Base-by-base conservation (phyloP, 2,329 filamentous ascomycete species). In the Diaporthe helianthi region DNA sequence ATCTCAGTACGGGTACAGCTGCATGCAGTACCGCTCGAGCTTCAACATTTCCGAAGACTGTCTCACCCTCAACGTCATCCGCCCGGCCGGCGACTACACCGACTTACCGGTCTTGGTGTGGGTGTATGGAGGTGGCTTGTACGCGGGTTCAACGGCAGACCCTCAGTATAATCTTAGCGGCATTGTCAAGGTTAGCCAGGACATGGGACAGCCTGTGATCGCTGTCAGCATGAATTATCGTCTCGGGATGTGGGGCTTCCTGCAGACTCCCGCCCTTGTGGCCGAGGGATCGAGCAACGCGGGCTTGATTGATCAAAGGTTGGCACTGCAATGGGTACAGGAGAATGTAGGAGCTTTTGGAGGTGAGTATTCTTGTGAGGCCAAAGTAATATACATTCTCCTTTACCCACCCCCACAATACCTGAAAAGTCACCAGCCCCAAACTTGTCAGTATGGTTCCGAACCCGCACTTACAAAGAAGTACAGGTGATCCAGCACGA, bases 141-240 rank as follows among this genome's bases (percentile, higher is more conserved):
- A 80, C 64, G 78, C 81, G 38, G 88, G 88, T 1, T 80, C 83
- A 75, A 75, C 82, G 72, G 73, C 79, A 71, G 86, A 89, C 70
- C 80, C 84, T 6, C 84, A 88, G 66, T 92, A 92, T 76, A 91
- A 92, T 73, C 81, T 90, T 44, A 88, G 86, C 26, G 87, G 85
- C 58, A 85, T 91, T 55, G 86, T 92, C 8, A 78, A 83, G 53
- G 83, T 85, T 31, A 83, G 85, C 8, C 83, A 85, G 49, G 78
- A 83, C 4, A 83, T 87, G 26, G 81, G 80, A 49, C 83, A 86
- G 72, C 86, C 85, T 0, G 80, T 89, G 49, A 81, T 89, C 19
- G 84, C 80, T 0, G 84, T 87, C 2, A 83, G 81, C 53, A 79
- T 88, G 72, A 87, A 87, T 73, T 88, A 87, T 71, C 81, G 86